Percentiles rank a stretch among this genome's conserved stretches.
Evolutionary conservation across 1,284 basidiomycete genomes (phyloP).

Genomic region (Pseudozyma hubeiensis): DNA sequence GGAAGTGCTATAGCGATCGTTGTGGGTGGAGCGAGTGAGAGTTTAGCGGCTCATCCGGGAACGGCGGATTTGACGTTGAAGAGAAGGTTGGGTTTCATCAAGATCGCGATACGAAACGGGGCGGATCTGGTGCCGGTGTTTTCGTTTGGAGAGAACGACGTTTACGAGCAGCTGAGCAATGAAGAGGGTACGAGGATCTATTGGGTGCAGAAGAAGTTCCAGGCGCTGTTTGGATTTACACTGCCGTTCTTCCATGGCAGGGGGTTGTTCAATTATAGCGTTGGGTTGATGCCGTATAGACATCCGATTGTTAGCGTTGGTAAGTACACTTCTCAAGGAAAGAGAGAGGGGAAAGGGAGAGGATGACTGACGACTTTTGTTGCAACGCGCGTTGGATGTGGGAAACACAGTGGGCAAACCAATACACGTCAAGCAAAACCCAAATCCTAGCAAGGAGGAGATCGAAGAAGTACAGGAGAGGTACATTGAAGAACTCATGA

Average conservation of each 20-base stretch:
- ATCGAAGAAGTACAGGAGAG: slow-evolving; percentile 81
- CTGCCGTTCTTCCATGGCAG: slow-evolving; percentile 90
- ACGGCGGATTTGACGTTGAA: slow-evolving; percentile 91
- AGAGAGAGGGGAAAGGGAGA: background rate
- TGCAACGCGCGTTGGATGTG: background rate
- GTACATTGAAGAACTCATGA: slow-evolving; percentile 83
- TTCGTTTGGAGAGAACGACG: slow-evolving; percentile 97
- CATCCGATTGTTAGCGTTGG: slow-evolving; percentile 91
- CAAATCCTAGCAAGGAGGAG: slow-evolving; percentile 84
- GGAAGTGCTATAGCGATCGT: slow-evolving; percentile 88
- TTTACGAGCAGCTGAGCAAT: slow-evolving; percentile 95
- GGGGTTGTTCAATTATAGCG: slow-evolving; percentile 76
- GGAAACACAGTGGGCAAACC: slow-evolving; percentile 78
- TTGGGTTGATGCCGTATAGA: slow-evolving; percentile 89
- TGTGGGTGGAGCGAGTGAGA: slow-evolving; percentile 95
- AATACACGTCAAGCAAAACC: slow-evolving; percentile 80
- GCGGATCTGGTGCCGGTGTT: slow-evolving; percentile 64
- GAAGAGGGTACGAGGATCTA: slow-evolving; percentile 90
- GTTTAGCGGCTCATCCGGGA: slow-evolving; percentile 89
- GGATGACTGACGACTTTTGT: background rate
- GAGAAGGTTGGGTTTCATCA: slow-evolving; percentile 86
- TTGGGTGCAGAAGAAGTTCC: slow-evolving; percentile 63
- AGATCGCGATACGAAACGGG: slow-evolving; percentile 92
- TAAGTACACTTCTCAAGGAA: slow-evolving; percentile 29
- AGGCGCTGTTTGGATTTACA: slow-evolving; percentile 86